These are phyloP conservation scores for Naganishia vishniacii DNA, from an alignment of 768 basidiomycete genomes.

Conservation along the genomic window DNA sequence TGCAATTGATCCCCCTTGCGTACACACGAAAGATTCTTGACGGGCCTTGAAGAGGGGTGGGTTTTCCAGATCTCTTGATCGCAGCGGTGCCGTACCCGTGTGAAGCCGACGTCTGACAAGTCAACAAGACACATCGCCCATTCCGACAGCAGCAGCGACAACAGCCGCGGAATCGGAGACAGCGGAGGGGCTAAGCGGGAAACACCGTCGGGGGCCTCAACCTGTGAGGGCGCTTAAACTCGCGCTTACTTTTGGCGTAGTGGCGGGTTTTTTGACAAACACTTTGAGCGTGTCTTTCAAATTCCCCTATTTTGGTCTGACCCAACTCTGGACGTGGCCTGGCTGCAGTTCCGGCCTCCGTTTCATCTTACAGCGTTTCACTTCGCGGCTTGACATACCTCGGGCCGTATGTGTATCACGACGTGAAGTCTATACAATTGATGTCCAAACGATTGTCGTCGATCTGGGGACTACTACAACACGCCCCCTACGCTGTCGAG, in stretches of 20 bases:
- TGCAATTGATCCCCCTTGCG: constrained; percentile 21
- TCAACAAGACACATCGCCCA: not conserved
- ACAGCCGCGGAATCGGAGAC: constrained; percentile 1
- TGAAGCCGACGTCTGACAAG: not conserved
- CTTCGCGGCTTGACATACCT: no score
- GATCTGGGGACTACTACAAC: no score
- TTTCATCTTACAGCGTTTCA: no score
- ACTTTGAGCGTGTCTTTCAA: not conserved
- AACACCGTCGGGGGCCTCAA: not conserved
- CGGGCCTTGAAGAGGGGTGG: constrained; percentile 21
- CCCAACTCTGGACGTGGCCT: no score
- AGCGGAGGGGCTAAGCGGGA: not conserved
- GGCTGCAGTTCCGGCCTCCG: no score
- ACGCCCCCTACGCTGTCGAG: no score
- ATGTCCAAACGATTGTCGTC: no score
- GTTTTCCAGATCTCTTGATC: constrained; percentile 8
- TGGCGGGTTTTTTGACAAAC: no score
- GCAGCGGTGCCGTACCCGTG: not conserved
- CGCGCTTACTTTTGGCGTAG: not conserved
- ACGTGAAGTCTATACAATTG: no score
- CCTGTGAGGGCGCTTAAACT: not conserved
- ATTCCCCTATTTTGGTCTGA: no score
- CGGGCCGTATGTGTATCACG: no score
- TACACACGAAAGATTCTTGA: constrained; percentile 22
- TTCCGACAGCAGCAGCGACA: constrained; percentile 2